These are phyloP conservation scores for Mycena chlorophos DNA, from an alignment of 768 basidiomycete genomes.

Conservation along the genomic window DNA sequence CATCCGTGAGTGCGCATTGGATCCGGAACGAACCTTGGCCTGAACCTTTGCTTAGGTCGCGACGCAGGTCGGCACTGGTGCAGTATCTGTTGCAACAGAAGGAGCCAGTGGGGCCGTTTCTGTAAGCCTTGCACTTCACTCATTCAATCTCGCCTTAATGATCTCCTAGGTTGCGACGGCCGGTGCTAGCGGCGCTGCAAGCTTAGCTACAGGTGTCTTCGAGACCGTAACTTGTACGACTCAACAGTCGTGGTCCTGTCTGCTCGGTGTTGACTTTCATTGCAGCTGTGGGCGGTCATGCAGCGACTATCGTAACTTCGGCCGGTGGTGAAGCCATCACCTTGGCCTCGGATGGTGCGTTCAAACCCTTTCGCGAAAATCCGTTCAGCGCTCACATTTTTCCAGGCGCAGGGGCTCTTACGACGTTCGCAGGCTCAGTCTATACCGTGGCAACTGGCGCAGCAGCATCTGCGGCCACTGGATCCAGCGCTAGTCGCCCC, in stretches of 20 bases:
- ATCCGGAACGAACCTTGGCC: background rate
- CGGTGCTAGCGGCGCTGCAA: conserved; percentile 32
- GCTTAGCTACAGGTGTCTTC: conserved; percentile 34
- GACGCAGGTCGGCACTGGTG: conserved; percentile 29
- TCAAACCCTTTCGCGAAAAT: background rate
- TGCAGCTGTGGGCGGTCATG: conserved; percentile 54
- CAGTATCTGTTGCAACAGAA: too few species aligned
- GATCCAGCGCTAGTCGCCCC: conserved; percentile 29
- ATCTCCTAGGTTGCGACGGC: conserved; percentile 17
- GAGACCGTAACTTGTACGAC: conserved; percentile 45
- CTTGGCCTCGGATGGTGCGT: conserved; percentile 11
- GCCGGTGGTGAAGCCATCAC: conserved; percentile 62
- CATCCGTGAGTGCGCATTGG: background rate
- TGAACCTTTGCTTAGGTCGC: conserved; percentile 9
- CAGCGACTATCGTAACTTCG: conserved; percentile 56
- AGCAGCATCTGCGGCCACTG: conserved; percentile 19
- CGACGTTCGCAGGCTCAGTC: conserved; percentile 52
- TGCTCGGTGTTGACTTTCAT: conserved; percentile 20
- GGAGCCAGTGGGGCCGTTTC: too few species aligned
- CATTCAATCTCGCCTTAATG: background rate
- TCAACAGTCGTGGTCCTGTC: conserved; percentile 17
- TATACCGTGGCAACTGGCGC: conserved; percentile 51
- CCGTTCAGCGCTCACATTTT: background rate
- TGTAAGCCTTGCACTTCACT: too few species aligned
- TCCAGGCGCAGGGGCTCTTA: conserved; percentile 41